Conservation (phyloP, 495 filamentous ascomycete genomes). For the Talaromyces proteolyticus region DNA sequence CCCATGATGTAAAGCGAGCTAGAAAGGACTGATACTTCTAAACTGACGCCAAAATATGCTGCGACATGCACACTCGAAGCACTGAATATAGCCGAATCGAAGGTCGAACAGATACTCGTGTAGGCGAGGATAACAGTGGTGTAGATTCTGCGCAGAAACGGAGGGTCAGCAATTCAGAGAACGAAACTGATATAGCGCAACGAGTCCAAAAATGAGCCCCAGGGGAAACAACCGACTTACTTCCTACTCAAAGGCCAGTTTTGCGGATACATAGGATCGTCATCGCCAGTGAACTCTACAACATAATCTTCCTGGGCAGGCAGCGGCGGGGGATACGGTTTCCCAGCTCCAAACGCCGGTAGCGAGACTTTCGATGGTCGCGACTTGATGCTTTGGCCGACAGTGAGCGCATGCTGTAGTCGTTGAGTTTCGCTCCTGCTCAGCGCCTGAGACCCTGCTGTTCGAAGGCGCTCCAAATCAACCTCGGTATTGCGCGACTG, state of each 20-base stretch:
- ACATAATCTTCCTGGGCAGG: slow-evolving; percentile 77
- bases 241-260: slow-evolving; percentile 80
- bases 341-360: slow-evolving; percentile 58
- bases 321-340: slow-evolving; percentile 67
- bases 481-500: slow-evolving; percentile 49
- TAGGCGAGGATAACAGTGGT: slow-evolving; percentile 71
- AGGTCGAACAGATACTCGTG: slow-evolving; percentile 70
- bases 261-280: slow-evolving; percentile 76
- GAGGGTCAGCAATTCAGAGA: not conserved
- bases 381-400: slow-evolving; percentile 28
- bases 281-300: slow-evolving; percentile 75
- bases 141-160: slow-evolving; percentile 36
- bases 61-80: slow-evolving; percentile 42
- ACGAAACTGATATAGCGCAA: too few relatives aligned
- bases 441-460: slow-evolving; percentile 47
- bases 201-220: not conserved
- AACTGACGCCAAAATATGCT: slow-evolving; percentile 43
- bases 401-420: slow-evolving; percentile 28
- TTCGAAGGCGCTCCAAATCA: slow-evolving; percentile 60
- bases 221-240: slow-evolving; percentile 41
- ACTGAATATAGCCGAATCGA: slow-evolving; percentile 55
- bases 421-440: slow-evolving; percentile 60
- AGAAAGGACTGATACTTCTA: slow-evolving; percentile 50
- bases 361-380: slow-evolving; percentile 39
- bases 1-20: slow-evolving; percentile 56